Evolutionary conservation across 139 green algal species (phyloP).

Genomic region (Bryopsis sp.): DNA sequence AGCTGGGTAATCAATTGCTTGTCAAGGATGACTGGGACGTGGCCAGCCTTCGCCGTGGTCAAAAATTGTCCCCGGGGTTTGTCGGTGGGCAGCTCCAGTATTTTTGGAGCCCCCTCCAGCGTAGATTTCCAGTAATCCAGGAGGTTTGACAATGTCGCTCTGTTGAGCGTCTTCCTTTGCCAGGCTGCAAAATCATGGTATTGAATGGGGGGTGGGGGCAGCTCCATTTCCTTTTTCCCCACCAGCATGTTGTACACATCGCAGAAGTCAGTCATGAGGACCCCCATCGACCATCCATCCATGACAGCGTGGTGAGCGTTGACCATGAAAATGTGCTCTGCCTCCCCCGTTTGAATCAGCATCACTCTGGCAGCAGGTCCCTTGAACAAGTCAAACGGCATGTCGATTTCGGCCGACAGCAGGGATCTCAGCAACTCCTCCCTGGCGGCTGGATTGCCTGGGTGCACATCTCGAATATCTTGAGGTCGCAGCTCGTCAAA

Average conservation of each 20-base stretch:
- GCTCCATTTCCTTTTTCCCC: neutral
- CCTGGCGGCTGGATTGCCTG: neutral
- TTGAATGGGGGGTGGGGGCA: neutral
- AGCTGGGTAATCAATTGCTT: neutral
- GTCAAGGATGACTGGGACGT: no score
- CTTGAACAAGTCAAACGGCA: neutral
- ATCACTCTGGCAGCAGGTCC: neutral
- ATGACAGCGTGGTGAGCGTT: neutral
- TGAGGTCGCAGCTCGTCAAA: no score
- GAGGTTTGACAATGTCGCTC: neutral
- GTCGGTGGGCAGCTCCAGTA: neutral
- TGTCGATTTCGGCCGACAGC: no score
- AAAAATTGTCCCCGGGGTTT: neutral
- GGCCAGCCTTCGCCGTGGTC: neutral
- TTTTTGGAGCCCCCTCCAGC: neutral
- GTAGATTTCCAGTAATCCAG: neutral
- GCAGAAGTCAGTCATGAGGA: neutral
- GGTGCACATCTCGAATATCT: neutral
- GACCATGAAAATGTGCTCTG: neutral
- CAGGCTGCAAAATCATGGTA: neutral
- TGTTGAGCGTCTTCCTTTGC: neutral
- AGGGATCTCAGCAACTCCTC: neutral
- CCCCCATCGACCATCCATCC: neutral
- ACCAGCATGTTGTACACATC: neutral
- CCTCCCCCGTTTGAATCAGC: neutral